Evolutionary conservation across 192 early-diverging fungal species (phyloP), one percentile per base, ranked within the genome.

Genomic region (Thamnidium elegans): DNA sequence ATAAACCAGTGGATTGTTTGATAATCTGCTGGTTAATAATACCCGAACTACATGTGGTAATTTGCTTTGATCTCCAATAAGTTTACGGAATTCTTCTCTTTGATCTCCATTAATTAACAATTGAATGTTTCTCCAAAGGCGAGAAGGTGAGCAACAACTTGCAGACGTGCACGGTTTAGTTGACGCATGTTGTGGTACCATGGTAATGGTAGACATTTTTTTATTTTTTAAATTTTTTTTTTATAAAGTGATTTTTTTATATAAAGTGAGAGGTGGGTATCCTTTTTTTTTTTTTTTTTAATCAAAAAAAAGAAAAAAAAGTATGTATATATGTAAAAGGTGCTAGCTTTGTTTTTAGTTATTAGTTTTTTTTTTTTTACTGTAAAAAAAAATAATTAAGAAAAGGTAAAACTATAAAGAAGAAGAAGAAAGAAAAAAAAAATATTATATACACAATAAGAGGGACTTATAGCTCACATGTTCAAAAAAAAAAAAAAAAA

Each of bases 61-160:
- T 5, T 52, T 20, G 10, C 1, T 4, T 59, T 42, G 58, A 14
- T 42, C n/a, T 30, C 56, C 42, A 10, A 70, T 39, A 3, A 70
- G 44, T 20, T 43, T 53, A 30, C 62, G 62, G 20, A 54, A 47
- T 15, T 70, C 61, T 0, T 55, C 19, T 39, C 31, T 39, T 32
- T 54, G 23, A 31, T 58, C 61, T 2, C 43, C 45, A 11, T 46
- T 55, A 23, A 70, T 50, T 8, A 63, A 34, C 13, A 62, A 58
- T 58, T 70, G 68, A 17, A 70, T 30, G 26, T 23, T 54, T 30
- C 68, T 60, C 68, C 68, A 70, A 7, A 64, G 13, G 23, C 67
- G 67, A 23, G 67, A 59, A 47, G 67, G 67, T 13, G 67, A 69
- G 55, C 60, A 62, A 11, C 67, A 69, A 15, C 50, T 62, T 26